Conservation (phyloP, 805 yeast species). For the Zygotorulaspora danielsina region DNA sequence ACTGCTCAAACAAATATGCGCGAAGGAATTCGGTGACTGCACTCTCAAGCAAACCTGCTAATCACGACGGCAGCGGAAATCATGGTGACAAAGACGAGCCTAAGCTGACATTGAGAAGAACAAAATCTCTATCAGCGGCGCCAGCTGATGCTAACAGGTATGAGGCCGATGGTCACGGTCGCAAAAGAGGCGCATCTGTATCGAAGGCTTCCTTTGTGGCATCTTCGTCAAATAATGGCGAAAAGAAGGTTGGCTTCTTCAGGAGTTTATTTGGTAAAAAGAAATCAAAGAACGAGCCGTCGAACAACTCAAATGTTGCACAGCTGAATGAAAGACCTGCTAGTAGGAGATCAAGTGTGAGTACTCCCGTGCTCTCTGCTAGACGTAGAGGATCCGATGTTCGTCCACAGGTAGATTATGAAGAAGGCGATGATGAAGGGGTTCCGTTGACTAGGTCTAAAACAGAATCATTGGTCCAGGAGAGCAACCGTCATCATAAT, state of each 20-base stretch:
- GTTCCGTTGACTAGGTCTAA: constrained; percentile 19
- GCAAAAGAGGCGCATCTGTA: constrained; percentile 10
- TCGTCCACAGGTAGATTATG: constrained; percentile 1
- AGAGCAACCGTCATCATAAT: constrained; percentile 15
- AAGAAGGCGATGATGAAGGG: constrained; percentile 9
- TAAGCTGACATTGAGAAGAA: constrained; percentile 22
- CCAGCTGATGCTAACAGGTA: constrained; percentile 2
- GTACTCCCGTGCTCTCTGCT: not conserved
- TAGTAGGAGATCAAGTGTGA: constrained; percentile 13
- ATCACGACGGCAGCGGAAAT: not conserved
- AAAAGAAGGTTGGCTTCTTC: constrained; percentile 36
- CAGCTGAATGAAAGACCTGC: constrained; percentile 6
- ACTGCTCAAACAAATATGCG: constrained; percentile 1
- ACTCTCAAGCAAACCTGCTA: not conserved
- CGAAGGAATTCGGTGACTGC: constrained; percentile 8
- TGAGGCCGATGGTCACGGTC: constrained; percentile 2
- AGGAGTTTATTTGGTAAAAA: constrained; percentile 34
- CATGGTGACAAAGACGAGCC: constrained; percentile 1
- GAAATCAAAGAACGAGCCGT: constrained; percentile 12
- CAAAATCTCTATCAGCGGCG: constrained; percentile 34
- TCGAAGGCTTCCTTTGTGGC: constrained; percentile 6
- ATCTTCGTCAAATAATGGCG: constrained; percentile 19
- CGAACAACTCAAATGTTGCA: not conserved
- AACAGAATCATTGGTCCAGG: constrained; percentile 19
- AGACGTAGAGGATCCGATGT: not conserved